These are phyloP conservation scores for Ceratobasidium sp. DNA, from an alignment of 1,284 basidiomycete genomes.

Conservation along the genomic window DNA sequence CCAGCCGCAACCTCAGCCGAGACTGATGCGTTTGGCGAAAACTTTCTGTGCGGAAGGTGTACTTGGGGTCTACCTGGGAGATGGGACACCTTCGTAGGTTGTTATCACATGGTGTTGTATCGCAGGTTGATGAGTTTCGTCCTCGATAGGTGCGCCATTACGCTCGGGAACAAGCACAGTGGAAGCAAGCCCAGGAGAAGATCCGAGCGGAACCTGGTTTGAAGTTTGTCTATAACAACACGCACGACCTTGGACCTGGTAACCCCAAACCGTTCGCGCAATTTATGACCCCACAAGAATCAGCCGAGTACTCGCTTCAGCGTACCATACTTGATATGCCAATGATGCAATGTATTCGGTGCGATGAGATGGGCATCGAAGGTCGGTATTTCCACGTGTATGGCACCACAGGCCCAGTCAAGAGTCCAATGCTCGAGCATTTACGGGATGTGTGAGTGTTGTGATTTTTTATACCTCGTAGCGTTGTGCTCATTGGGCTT, in stretches of 20 bases:
- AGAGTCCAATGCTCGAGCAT: constrained; percentile 1
- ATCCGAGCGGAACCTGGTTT: too few species aligned
- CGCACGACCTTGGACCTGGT: too few species aligned
- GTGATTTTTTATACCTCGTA: too few species aligned
- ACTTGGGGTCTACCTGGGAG: neutral
- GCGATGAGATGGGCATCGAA: too few species aligned
- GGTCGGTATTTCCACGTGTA: neutral
- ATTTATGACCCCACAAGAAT: neutral
- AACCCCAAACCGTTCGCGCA: constrained; percentile 3
- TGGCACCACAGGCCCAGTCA: neutral
- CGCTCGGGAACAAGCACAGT: neutral
- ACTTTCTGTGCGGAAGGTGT: constrained; percentile 3
- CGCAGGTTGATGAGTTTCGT: neutral
- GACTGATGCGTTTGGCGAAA: constrained; percentile 5
- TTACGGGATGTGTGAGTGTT: constrained; percentile 25
- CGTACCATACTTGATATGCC: neutral
- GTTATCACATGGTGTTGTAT: neutral
- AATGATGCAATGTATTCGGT: too few species aligned
- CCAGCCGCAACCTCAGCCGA: constrained; percentile 20
- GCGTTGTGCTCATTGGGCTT: too few species aligned
- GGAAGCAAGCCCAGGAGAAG: too few species aligned
- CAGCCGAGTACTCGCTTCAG: neutral
- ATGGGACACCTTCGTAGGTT: constrained; percentile 12
- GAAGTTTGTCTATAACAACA: too few species aligned
- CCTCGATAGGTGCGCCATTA: constrained; percentile 13